Base-by-base conservation (phyloP, 2,329 filamentous ascomycete genomes). In the Aspergillus sp. region DNA sequence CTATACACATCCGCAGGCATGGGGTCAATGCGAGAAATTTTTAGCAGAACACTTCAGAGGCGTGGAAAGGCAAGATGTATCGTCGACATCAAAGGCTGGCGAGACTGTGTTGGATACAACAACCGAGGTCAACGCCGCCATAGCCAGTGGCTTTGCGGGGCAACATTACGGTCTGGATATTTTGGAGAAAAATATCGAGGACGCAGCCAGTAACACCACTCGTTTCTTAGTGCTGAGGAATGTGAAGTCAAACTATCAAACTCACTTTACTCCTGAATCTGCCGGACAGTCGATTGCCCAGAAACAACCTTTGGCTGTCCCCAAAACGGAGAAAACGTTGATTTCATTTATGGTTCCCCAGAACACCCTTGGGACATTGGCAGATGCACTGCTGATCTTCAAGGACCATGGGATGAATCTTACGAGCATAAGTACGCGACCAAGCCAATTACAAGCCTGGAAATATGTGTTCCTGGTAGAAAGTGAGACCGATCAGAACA, bases 401-500 rank as follows among this genome's bases (percentile, higher is more conserved):
- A 87, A 87, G 62, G 79, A 79, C 7, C 82, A 85, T 64, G 82
- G 83, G 5, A 81, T 97, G 57, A 96, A 97, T 71, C 78, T 98
- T 64, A 97, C 93, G 31, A 93, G 89, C 72, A 96, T 98, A 74
- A 93, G 92, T 71, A 92, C 90, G 64, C 79, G 93, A 62, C 93
- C 93, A 5, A 92, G 90, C 67, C 83, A 90, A 56, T 79, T 83
- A 40, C 77, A 80, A 64, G 86, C 89, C 19, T 98, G 96, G 85
- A 87, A 96, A 72, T 98, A 98, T 76, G 84, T 97, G 39, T 97
- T 98, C 77, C 93, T 98, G 70, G 87, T 97, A 31, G 93, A 98
- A 79, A 92, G 96, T 67, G 84, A 89, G 71, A 66, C 66, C 11
- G 60, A 59, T 21, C 64, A 70, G 50, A 68, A 68, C 54, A 60